Conservation (phyloP, 2,329 filamentous ascomycete species). For the Trematosphaeria pertusa region DNA sequence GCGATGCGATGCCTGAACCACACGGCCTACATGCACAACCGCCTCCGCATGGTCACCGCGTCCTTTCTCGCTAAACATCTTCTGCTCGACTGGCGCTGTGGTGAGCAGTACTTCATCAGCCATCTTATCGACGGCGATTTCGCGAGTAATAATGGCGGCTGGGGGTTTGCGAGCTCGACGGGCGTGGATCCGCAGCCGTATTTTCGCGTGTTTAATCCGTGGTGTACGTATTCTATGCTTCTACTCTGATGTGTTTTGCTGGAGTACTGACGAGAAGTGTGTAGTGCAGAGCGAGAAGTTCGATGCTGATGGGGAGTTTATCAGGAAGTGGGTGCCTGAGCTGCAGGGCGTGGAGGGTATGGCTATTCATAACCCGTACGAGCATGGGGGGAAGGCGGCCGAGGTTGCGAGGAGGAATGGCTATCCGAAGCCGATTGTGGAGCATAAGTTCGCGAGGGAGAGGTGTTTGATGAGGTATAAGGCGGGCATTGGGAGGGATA, state of each 20-base stretch:
- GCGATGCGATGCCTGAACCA: slow-evolving; percentile 59
- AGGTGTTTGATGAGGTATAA: slow-evolving; percentile 76
- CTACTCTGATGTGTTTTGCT: too few relatives aligned
- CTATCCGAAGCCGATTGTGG: slow-evolving; percentile 78
- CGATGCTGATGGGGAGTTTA: slow-evolving; percentile 79
- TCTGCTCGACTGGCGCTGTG: slow-evolving; percentile 58
- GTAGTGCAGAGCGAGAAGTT: slow-evolving; percentile 91
- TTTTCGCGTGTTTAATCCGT: slow-evolving; percentile 88
- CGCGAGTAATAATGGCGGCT: slow-evolving; percentile 66
- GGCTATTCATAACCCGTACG: slow-evolving; percentile 83
- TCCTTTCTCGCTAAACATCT: slow-evolving; percentile 59
- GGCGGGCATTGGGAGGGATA: slow-evolving; percentile 62
- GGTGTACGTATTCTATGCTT: too few relatives aligned
- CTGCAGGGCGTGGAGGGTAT: slow-evolving; percentile 68
- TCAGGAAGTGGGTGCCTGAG: slow-evolving; percentile 83
- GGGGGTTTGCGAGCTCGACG: slow-evolving; percentile 70
- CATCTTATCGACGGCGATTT: slow-evolving; percentile 58
- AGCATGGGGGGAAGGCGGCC: slow-evolving; percentile 61
- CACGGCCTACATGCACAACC: slow-evolving; percentile 62
- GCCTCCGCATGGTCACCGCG: slow-evolving; percentile 58
- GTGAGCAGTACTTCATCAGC: slow-evolving; percentile 60
- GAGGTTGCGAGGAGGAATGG: slow-evolving; percentile 67
- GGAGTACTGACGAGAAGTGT: too few relatives aligned
- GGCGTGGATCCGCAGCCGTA: slow-evolving; percentile 89
- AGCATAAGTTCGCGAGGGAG: slow-evolving; percentile 73